Conservation (phyloP, 129 eudicot genomes). For the Gnaphalium uliginosum region DNA sequence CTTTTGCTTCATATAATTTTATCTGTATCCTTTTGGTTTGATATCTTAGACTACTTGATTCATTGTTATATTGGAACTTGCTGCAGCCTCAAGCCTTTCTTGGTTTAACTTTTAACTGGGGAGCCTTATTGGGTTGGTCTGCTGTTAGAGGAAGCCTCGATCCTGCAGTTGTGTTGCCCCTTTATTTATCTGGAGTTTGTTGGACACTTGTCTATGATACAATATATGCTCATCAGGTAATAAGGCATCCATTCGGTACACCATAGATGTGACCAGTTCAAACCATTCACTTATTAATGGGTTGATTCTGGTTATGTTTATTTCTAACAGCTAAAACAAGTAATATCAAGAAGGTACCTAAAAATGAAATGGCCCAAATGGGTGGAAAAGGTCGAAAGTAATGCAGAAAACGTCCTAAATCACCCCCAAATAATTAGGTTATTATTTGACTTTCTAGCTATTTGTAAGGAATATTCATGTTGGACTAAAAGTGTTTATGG, state of each 20-base stretch:
- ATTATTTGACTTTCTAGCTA: background rate
- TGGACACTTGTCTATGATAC: conserved; percentile 98
- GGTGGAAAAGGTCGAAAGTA: background rate
- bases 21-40: conserved; percentile 9
- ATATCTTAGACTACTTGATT: conserved; percentile 20
- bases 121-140: conserved; percentile 91
- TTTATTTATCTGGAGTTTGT: conserved; percentile 76
- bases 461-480: background rate
- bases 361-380: background rate
- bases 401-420: too few species aligned
- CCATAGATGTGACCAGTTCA: background rate
- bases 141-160: conserved; percentile 88
- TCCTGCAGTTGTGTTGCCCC: conserved; percentile 77
- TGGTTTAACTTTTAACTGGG: conserved; percentile 95
- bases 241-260: background rate
- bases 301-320: background rate
- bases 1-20: background rate
- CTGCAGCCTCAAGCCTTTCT: conserved; percentile 97
- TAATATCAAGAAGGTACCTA: background rate
- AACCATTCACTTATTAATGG: background rate
- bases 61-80: conserved; percentile 18
- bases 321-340: background rate
- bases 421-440: too few species aligned
- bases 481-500: background rate
- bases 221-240: conserved; percentile 99